These are phyloP conservation scores for Lojkania enalia DNA, from an alignment of 2,329 filamentous ascomycete species.

Conservation along the genomic window DNA sequence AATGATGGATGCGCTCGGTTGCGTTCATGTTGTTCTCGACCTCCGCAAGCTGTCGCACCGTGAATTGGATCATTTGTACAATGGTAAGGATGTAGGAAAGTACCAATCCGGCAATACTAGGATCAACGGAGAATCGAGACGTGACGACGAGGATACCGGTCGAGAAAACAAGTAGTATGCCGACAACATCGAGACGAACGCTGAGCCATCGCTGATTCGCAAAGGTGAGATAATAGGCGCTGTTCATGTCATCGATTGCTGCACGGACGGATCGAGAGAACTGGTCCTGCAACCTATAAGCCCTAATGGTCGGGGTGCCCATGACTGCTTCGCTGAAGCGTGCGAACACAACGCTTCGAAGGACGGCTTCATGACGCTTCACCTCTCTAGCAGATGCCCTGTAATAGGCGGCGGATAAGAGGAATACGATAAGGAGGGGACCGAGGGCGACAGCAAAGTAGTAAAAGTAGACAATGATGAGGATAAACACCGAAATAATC, in stretches of 20 bases:
- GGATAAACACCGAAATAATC: slow-evolving; percentile 79
- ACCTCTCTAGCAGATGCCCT: slow-evolving; percentile 88
- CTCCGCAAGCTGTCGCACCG: slow-evolving; percentile 88
- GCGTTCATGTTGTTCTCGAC: slow-evolving; percentile 99
- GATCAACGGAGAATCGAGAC: slow-evolving; percentile 80
- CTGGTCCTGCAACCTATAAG: slow-evolving; percentile 78
- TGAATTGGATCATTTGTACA: slow-evolving; percentile 95
- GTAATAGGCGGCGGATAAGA: slow-evolving; percentile 85
- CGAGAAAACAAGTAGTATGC: slow-evolving; percentile 81
- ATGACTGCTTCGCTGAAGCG: slow-evolving; percentile 88
- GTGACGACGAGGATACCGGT: slow-evolving; percentile 91
- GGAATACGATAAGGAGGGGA: slow-evolving; percentile 73
- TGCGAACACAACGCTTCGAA: slow-evolving; percentile 85
- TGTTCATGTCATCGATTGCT: slow-evolving; percentile 88
- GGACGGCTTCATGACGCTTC: slow-evolving; percentile 88
- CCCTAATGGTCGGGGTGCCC: slow-evolving; percentile 82
- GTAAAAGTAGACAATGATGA: slow-evolving; percentile 95
- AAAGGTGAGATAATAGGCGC: slow-evolving; percentile 92
- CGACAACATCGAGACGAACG: slow-evolving; percentile 80
- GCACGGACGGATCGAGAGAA: slow-evolving; percentile 72
- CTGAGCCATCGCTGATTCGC: slow-evolving; percentile 95
- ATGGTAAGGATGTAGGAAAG: slow-evolving; percentile 92
- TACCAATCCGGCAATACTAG: slow-evolving; percentile 84
- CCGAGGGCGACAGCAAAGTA: slow-evolving; percentile 76
- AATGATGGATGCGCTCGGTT: slow-evolving; percentile 88